phyloP scores from a whole-genome alignment of 805 yeast genomes.

The Ogataea pignaliae region DNA sequence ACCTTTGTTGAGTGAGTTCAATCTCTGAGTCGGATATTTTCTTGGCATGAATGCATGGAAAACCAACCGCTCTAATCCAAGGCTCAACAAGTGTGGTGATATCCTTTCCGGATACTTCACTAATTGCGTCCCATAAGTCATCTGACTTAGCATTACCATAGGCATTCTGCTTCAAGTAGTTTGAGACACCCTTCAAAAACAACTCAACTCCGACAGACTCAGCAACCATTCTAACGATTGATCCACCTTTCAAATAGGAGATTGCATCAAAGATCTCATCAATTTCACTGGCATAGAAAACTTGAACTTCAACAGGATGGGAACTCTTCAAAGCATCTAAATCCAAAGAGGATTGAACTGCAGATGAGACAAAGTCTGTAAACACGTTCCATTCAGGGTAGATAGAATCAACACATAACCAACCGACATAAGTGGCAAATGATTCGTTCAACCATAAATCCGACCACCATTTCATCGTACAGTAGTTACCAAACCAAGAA shows the following conservation, averaged over 20 bases:
- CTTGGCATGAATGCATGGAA: slow-evolving; percentile 57
- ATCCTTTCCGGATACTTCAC: slow-evolving; percentile 59
- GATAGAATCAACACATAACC: slow-evolving; percentile 60
- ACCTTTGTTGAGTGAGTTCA: slow-evolving; percentile 52
- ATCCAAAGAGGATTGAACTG: slow-evolving; percentile 46
- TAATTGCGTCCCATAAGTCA: slow-evolving; percentile 67
- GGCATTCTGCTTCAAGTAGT: slow-evolving; percentile 58
- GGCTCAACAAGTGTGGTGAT: slow-evolving; percentile 55
- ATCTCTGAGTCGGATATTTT: slow-evolving; percentile 31
- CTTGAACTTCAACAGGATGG: slow-evolving; percentile 81
- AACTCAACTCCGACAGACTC: slow-evolving; percentile 62
- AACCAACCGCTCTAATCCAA: slow-evolving; percentile 75
- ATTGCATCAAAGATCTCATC: slow-evolving; percentile 81
- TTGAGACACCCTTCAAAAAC: slow-evolving; percentile 69
- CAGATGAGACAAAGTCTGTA: slow-evolving; percentile 46
- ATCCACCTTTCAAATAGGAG: slow-evolving; percentile 78
- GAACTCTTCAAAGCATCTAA: slow-evolving; percentile 58
- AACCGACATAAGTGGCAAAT: slow-evolving; percentile 84
- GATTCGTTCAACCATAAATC: slow-evolving; percentile 89
- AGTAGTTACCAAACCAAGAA: slow-evolving; percentile 88
- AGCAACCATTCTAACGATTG: slow-evolving; percentile 72
- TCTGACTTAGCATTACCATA: slow-evolving; percentile 69
- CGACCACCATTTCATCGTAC: slow-evolving; percentile 94
- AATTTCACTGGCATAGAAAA: slow-evolving; percentile 71
- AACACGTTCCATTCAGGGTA: slow-evolving; percentile 82